Percentiles rank a stretch among this genome's conserved stretches.
Evolutionary conservation across 352 stramenopile genomes (phyloP).

Genomic region (Globisporangium polare): DNA sequence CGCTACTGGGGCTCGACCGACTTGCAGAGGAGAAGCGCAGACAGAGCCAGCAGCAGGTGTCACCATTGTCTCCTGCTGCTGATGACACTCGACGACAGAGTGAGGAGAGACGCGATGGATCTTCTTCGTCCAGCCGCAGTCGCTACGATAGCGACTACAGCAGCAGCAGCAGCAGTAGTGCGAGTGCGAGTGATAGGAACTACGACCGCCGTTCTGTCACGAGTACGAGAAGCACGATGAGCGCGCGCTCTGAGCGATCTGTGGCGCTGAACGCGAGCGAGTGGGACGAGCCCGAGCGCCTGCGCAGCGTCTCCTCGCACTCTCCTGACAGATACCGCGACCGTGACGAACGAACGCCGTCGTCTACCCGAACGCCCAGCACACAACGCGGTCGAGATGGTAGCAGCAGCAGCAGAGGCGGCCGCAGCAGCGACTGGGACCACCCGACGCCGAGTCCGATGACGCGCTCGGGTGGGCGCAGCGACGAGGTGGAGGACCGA

Average conservation of each 20-base stretch:
- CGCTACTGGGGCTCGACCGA: slow-evolving; percentile 54
- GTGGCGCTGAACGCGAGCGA: slow-evolving; percentile 51
- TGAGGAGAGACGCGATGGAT: background rate
- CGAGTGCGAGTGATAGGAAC: background rate
- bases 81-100: background rate
- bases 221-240: slow-evolving; percentile 17
- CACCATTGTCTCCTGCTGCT: background rate
- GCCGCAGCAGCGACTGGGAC: slow-evolving; percentile 39
- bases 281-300: slow-evolving; percentile 71
- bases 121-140: background rate
- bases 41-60: slow-evolving; percentile 18
- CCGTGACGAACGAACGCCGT: background rate
- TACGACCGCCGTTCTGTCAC: slow-evolving; percentile 10
- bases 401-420: slow-evolving; percentile 6
- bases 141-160: background rate
- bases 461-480: slow-evolving; percentile 10
- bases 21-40: slow-evolving; percentile 59
- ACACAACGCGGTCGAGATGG: slow-evolving; percentile 14
- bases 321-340: slow-evolving; percentile 2
- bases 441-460: slow-evolving; percentile 41
- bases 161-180: background rate
- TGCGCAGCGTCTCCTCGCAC: slow-evolving; percentile 45
- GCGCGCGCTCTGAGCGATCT: slow-evolving; percentile 27
- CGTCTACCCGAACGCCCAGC: slow-evolving; percentile 19
- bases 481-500: slow-evolving; percentile 5